These are phyloP conservation scores for Fusarium chaquense DNA, from an alignment of 2,329 filamentous ascomycete genomes.

Conservation along the genomic window DNA sequence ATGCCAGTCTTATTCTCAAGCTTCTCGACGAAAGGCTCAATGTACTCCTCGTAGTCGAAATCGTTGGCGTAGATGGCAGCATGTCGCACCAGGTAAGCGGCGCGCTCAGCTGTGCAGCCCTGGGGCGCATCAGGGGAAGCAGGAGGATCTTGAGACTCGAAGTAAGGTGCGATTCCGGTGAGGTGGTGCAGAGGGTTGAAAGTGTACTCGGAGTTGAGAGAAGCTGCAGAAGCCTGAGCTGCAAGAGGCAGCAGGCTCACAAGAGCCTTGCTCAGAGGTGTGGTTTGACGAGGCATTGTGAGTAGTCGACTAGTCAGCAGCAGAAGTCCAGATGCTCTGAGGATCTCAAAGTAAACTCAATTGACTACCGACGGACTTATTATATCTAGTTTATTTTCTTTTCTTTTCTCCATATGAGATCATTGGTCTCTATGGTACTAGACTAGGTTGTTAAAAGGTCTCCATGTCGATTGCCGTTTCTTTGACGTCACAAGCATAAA, in stretches of 20 bases:
- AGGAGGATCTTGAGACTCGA: conserved; percentile 64
- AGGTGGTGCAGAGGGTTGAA: conserved; percentile 68
- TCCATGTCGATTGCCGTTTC: background rate
- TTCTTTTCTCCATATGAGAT: conserved; percentile 21
- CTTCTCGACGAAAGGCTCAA: conserved; percentile 69
- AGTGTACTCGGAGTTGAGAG: conserved; percentile 60
- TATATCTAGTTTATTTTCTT: conserved; percentile 8
- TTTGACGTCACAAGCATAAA: conserved; percentile 38
- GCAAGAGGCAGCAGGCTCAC: conserved; percentile 23
- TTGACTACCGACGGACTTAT: background rate
- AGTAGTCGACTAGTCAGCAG: background rate
- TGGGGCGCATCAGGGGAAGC: conserved; percentile 55
- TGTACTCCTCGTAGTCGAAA: conserved; percentile 68
- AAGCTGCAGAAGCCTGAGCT: conserved; percentile 24
- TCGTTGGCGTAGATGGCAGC: conserved; percentile 72
- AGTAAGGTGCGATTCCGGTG: conserved; percentile 68
- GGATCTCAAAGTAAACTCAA: background rate
- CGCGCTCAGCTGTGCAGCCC: conserved; percentile 63
- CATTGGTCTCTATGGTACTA: conserved; percentile 8
- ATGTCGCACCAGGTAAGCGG: conserved; percentile 69
- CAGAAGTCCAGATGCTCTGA: background rate
- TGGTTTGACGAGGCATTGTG: conserved; percentile 27
- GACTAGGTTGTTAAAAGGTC: background rate
- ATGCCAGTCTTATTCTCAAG: conserved; percentile 66
- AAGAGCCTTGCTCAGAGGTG: conserved; percentile 9